Base-by-base conservation (phyloP, 495 filamentous ascomycete genomes). In the Podospora pseudoanserina region DNA sequence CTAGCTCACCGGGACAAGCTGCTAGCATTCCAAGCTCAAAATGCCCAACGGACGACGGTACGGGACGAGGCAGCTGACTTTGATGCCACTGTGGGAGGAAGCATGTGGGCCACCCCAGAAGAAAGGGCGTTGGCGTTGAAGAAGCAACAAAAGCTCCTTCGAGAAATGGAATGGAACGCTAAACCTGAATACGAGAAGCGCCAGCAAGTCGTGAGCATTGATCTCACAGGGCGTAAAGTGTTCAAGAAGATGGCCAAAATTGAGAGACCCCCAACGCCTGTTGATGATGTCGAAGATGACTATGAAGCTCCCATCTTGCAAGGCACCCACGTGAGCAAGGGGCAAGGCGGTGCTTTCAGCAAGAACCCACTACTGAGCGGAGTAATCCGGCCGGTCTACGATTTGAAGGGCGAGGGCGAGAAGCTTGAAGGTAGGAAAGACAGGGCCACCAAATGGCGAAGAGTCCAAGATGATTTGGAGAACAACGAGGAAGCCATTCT, bases 21-120 rank as follows among this genome's bases (percentile, higher is more conserved):
- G 2, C 84, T 99, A 0, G 80, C 80, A 0, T 99, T 91, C 77
- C 95, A 99, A 75, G 88, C 92, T 9, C 88, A 97, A 73, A 97
- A 97, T 70, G 93, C 94, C 0, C 86, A 87, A 59, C 82, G 95
- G 11, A 99, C 95, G 3, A 92, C 89, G 32, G 90, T 99, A 15
- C 87, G 93, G 26, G 95, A 99, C 76, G 94, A 99, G 77, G 94
- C 92, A 1, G 90, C 94, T 0, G 95, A 99, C 72, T 98, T 95
- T 69, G 95, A 98, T 64, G 90, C 88, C 0, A 86, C 90, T 0
- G 81, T 81, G 44, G 82, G 86, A 32, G 84, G 88, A 3, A 94
- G 87, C 68, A 87, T 94, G 75, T 99, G 95, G 95, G 91, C 92
- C 61, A 92, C 84, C 16, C 93, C 95, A 0, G 88, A 90, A 66